These are phyloP conservation scores for Yarrowia sp. DNA, from an alignment of 805 yeast species.

Conservation along the genomic window DNA sequence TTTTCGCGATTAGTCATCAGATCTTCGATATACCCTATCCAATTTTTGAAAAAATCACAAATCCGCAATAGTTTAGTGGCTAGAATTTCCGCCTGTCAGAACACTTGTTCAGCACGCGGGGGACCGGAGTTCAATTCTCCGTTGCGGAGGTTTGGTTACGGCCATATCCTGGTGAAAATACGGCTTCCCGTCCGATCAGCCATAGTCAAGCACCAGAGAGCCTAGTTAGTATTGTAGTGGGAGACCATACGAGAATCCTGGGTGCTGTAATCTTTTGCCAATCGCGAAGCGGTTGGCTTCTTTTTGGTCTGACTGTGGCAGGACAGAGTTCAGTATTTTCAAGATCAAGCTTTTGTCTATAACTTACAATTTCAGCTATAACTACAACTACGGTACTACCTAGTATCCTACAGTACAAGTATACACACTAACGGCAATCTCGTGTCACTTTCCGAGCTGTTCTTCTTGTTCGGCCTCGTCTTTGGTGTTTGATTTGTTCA, in stretches of 20 bases:
- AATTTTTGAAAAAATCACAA: background rate
- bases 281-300: background rate
- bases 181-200: slow-evolving; percentile 19
- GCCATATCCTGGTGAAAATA: slow-evolving; percentile 18
- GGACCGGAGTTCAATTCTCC: slow-evolving; percentile 26
- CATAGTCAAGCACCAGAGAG: slow-evolving; percentile 20
- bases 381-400: no score
- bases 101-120: slow-evolving; percentile 23
- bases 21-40: background rate
- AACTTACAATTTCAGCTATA: no score
- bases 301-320: no score
- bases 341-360: no score
- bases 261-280: slow-evolving; percentile 15
- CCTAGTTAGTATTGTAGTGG: slow-evolving; percentile 18
- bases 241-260: slow-evolving; percentile 20
- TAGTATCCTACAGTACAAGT: no score
- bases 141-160: slow-evolving; percentile 19
- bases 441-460: no score
- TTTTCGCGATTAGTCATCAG: background rate
- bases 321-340: no score
- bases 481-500: no score
- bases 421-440: no score
- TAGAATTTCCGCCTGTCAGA: slow-evolving; percentile 43
- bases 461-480: no score
- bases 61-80: slow-evolving; percentile 41